Evolutionary conservation across 345 rosid species (phyloP).

Genomic region (Ceriops decandra): DNA sequence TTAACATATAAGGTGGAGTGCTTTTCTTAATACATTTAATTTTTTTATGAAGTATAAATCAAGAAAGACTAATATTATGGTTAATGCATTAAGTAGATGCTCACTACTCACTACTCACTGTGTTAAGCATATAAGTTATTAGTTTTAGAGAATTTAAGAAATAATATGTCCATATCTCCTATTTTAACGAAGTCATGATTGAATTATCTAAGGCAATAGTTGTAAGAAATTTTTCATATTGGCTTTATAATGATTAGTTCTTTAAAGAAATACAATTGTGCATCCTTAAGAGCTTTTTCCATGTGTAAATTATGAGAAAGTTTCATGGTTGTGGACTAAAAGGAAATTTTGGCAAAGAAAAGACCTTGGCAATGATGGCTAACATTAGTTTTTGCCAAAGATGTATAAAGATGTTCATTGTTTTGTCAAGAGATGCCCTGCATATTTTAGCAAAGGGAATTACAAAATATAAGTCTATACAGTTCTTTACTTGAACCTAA

Average conservation of each 20-base stretch:
- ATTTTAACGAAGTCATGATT: constrained; percentile 2
- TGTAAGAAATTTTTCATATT: not conserved
- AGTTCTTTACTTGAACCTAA: not conserved
- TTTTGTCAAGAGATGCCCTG: not conserved
- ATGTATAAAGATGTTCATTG: not conserved
- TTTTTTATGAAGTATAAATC: too few species aligned
- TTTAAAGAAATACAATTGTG: constrained; percentile 1
- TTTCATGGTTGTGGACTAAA: not conserved
- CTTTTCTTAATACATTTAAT: too few species aligned
- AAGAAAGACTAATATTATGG: too few species aligned
- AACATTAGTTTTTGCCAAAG: not conserved
- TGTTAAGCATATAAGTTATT: constrained; percentile 1
- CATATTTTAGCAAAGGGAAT: constrained; percentile 8
- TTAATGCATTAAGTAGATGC: too few species aligned
- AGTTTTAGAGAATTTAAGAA: constrained; percentile 8
- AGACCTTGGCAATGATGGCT: not conserved
- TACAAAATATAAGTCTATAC: not conserved
- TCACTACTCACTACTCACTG: not conserved
- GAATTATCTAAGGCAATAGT: not conserved
- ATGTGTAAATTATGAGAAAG: not conserved
- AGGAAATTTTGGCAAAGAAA: not conserved
- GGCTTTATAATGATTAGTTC: constrained; percentile 2
- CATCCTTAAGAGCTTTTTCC: not conserved
- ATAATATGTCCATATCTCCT: not conserved
- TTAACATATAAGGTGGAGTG: too few species aligned